phyloP scores from a whole-genome alignment of 352 stramenopile species.

The Phytopythium chamaehyphon region DNA sequence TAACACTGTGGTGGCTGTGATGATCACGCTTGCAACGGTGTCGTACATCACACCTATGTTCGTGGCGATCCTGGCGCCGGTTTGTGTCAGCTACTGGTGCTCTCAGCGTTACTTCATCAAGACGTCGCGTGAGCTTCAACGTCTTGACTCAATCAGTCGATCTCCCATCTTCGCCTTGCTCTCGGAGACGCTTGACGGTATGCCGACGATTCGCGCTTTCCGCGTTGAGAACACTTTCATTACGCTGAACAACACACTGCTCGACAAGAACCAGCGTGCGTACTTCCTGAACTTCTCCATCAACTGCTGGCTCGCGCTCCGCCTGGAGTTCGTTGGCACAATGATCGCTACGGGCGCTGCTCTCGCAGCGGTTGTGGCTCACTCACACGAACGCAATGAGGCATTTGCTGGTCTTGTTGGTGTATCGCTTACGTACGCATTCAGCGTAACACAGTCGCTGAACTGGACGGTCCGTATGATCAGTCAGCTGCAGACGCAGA shows the following conservation, averaged over 20 bases:
- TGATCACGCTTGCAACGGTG: conserved; percentile 40
- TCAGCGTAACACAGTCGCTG: conserved; percentile 66
- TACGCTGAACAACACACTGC: conserved; percentile 31
- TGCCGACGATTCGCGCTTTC: conserved; percentile 91
- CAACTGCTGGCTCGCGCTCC: conserved; percentile 68
- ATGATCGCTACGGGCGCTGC: conserved; percentile 43
- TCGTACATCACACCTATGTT: conserved; percentile 52
- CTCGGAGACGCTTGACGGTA: conserved; percentile 92
- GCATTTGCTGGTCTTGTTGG: conserved; percentile 48
- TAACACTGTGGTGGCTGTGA: conserved; percentile 44
- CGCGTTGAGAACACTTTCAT: conserved; percentile 38
- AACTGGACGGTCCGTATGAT: conserved; percentile 66
- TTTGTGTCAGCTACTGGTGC: conserved; percentile 42
- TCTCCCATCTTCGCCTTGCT: conserved; percentile 94
- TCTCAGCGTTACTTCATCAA: conserved; percentile 91
- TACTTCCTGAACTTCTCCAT: conserved; percentile 66
- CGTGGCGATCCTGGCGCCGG: conserved; percentile 59
- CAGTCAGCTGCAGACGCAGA: conserved; percentile 66
- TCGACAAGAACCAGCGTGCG: conserved; percentile 60
- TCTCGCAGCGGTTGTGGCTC: conserved; percentile 36
- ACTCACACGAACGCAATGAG: conserved; percentile 23
- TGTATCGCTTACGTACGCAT: conserved; percentile 64
- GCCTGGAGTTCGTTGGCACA: conserved; percentile 58
- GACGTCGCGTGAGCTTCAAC: conserved; percentile 90
- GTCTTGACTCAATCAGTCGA: conserved; percentile 90